Percentiles rank a stretch among this genome's conserved stretches.
phyloP scores from a whole-genome alignment of 2,329 filamentous ascomycete genomes.

The Aspergillus hiratsukae region DNA sequence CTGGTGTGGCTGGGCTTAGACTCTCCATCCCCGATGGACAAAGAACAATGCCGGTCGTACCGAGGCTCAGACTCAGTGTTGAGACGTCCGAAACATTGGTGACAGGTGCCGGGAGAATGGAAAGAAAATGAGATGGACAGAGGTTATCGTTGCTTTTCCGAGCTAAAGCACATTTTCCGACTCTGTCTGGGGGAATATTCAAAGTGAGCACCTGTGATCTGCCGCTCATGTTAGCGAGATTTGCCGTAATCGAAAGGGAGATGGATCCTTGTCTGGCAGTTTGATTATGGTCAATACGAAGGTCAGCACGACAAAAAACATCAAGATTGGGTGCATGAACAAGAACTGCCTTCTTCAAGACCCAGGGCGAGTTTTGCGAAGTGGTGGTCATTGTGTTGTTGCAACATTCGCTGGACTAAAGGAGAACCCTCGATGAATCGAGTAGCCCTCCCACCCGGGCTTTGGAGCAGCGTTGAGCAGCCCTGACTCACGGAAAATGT shows the following conservation, averaged over 20 bases:
- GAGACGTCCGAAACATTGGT: conserved; percentile 14
- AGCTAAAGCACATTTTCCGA: conserved; percentile 12
- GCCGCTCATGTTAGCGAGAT: conserved; percentile 15
- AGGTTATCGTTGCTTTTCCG: conserved; percentile 11
- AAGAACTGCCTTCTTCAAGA: conserved; percentile 15
- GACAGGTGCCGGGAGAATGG: conserved; percentile 9
- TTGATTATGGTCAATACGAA: conserved; percentile 16
- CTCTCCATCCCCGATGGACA: conserved; percentile 10
- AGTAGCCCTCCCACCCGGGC: conserved; percentile 21
- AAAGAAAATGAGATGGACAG: conserved; percentile 10
- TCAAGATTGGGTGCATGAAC: conserved; percentile 10
- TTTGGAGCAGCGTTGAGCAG: conserved; percentile 18
- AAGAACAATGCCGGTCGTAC: conserved; percentile 11
- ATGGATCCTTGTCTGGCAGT: conserved; percentile 16
- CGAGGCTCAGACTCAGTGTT: conserved; percentile 13
- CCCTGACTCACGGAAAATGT: conserved; percentile 17
- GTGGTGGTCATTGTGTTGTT: conserved; percentile 12
- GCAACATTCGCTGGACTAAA: conserved; percentile 9
- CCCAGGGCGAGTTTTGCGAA: conserved; percentile 9
- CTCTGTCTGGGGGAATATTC: conserved; percentile 12
- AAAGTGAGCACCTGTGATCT: conserved; percentile 14
- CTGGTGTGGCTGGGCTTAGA: conserved; percentile 9
- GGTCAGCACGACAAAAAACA: conserved; percentile 9
- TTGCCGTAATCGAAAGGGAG: conserved; percentile 11
- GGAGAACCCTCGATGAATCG: conserved; percentile 17